Percentiles rank a stretch among this genome's conserved stretches.
phyloP scores from a whole-genome alignment of 345 rosid species.

The Arabidopsis suecica region DNA sequence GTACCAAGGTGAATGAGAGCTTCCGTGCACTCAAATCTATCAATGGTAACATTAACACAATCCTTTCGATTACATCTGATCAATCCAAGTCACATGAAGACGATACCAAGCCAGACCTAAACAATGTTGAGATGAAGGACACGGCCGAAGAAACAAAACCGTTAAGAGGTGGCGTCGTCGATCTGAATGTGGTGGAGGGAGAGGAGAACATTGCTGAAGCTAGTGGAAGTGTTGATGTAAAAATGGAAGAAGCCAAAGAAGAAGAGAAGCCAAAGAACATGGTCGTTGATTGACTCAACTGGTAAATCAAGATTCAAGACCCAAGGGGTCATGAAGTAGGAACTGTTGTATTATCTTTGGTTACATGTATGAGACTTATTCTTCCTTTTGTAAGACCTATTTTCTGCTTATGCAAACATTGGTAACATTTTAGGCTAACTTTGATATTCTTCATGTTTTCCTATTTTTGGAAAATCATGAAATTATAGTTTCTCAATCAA shows the following conservation, averaged over 20 bases:
- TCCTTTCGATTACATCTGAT: slow-evolving; percentile 52
- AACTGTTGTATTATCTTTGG: neutral
- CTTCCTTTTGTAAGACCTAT: slow-evolving; percentile 15
- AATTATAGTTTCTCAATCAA: too few relatives aligned
- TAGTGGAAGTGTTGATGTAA: slow-evolving; percentile 43
- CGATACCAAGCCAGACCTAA: slow-evolving; percentile 37
- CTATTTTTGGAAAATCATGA: neutral
- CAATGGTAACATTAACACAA: slow-evolving; percentile 48
- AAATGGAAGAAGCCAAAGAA: slow-evolving; percentile 44
- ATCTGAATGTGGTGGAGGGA: slow-evolving; percentile 43
- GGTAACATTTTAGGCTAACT: slow-evolving; percentile 17
- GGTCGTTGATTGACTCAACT: slow-evolving; percentile 28
- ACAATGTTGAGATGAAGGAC: slow-evolving; percentile 43
- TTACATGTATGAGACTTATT: slow-evolving; percentile 8
- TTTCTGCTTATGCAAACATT: neutral
- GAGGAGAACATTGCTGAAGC: slow-evolving; percentile 41
- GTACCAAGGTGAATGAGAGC: slow-evolving; percentile 56
- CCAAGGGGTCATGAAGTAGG: slow-evolving; percentile 25
- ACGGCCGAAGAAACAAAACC: slow-evolving; percentile 40
- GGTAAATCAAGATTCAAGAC: slow-evolving; percentile 25
- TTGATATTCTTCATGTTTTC: neutral
- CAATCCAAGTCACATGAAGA: slow-evolving; percentile 37
- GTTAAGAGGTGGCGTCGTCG: slow-evolving; percentile 28
- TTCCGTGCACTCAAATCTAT: slow-evolving; percentile 58
- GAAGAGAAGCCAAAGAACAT: slow-evolving; percentile 24